Percentiles rank a stretch among this genome's conserved stretches.
These are phyloP conservation scores for Jasminum sambac DNA, from an alignment of 257 asterid genomes.

Conservation along the genomic window DNA sequence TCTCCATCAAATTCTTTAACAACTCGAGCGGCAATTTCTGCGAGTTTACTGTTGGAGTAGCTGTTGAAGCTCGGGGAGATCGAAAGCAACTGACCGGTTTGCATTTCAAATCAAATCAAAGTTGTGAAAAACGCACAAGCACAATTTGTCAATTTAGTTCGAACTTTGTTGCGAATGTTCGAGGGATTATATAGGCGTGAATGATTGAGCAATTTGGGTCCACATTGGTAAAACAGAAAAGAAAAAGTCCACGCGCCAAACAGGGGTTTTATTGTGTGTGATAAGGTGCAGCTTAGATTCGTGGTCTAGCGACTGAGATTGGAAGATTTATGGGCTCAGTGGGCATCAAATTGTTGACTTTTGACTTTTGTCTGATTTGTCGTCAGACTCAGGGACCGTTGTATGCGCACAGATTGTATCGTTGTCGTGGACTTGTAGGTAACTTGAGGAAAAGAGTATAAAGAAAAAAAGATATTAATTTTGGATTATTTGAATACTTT, in stretches of 20 bases:
- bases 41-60: constrained; percentile 38
- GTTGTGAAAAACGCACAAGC: neutral
- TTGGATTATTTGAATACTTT: neutral
- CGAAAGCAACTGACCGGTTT: constrained; percentile 27
- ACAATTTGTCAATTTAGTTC: neutral
- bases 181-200: neutral
- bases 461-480: neutral
- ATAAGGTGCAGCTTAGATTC: constrained; percentile 22
- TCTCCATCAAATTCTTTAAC: constrained; percentile 33
- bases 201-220: neutral
- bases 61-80: constrained; percentile 52
- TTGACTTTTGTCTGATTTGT: constrained; percentile 11
- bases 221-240: neutral
- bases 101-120: constrained; percentile 20
- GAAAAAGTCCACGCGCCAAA: neutral
- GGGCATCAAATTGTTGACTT: too few relatives aligned
- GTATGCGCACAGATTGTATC: neutral
- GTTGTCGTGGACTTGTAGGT: neutral
- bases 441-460: constrained; percentile 1
- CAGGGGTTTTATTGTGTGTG: constrained; percentile 25
- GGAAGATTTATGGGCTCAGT: constrained; percentile 3
- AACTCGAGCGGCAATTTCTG: constrained; percentile 50
- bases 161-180: neutral
- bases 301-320: neutral
- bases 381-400: neutral